Conservation (phyloP, 2,329 filamentous ascomycete genomes). For the Sporothrix humicola region DNA sequence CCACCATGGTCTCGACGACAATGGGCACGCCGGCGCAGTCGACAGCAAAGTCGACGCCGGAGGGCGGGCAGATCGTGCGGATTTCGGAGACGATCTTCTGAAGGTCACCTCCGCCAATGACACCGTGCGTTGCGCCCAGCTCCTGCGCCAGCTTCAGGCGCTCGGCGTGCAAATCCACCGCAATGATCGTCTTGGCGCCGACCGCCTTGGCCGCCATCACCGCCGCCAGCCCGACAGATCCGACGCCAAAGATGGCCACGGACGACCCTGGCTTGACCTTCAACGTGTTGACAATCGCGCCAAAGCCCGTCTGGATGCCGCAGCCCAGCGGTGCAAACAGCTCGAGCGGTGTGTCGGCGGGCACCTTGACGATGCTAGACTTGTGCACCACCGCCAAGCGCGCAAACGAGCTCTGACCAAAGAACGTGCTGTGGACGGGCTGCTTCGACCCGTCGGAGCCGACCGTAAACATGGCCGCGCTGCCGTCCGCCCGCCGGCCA, state of each 20-base stretch:
- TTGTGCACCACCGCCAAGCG: conserved; percentile 42
- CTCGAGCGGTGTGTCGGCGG: conserved; percentile 37
- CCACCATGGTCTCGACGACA: conserved; percentile 54
- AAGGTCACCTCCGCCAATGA: not conserved
- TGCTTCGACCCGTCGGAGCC: not conserved
- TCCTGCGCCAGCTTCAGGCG: not conserved
- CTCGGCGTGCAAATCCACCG: not conserved
- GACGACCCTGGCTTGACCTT: too few relatives aligned
- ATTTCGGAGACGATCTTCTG: not conserved
- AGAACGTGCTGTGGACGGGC: conserved; percentile 42
- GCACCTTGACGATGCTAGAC: conserved; percentile 43
- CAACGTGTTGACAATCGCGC: conserved; percentile 46
- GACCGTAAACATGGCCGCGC: not conserved
- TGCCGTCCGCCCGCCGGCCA: conserved; percentile 38
- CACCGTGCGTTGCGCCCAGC: conserved; percentile 20
- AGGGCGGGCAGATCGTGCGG: conserved; percentile 42
- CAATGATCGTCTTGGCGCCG: not conserved
- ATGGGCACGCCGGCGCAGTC: conserved; percentile 46
- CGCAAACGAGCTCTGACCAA: conserved; percentile 47
- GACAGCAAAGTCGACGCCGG: conserved; percentile 44
- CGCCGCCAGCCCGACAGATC: conserved; percentile 46
- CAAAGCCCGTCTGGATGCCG: conserved; percentile 48
- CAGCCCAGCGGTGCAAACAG: conserved; percentile 47
- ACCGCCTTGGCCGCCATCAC: conserved; percentile 19
- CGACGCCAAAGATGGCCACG: conserved; percentile 47